These are phyloP conservation scores for Fusarium sp. DNA, from an alignment of 2,329 filamentous ascomycete species.

Conservation along the genomic window DNA sequence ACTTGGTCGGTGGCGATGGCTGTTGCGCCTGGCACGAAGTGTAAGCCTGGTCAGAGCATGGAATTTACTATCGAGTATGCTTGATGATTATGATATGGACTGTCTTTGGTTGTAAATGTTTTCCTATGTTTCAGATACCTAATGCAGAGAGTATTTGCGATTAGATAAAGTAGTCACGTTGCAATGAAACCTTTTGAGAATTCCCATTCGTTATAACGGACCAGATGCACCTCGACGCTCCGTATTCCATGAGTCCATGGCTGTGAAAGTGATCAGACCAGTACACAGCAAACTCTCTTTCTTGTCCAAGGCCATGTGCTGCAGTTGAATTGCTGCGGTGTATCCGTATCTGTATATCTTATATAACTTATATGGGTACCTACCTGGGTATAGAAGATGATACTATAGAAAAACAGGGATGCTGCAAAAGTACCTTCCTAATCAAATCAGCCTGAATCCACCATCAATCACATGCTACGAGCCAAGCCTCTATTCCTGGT, in stretches of 20 bases:
- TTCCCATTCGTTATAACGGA: neutral
- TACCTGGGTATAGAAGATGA: too few relatives aligned
- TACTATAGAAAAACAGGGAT: too few relatives aligned
- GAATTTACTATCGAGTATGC: conserved; percentile 35
- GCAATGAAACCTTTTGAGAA: neutral
- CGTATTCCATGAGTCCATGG: too few relatives aligned
- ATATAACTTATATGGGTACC: too few relatives aligned
- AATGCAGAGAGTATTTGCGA: conserved; percentile 1
- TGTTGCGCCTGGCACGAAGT: conserved; percentile 67
- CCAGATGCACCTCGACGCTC: too few relatives aligned
- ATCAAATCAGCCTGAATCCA: neutral
- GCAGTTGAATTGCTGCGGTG: too few relatives aligned
- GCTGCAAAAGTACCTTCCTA: too few relatives aligned
- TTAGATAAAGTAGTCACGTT: neutral
- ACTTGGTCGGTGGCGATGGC: conserved; percentile 62
- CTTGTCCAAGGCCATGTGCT: too few relatives aligned
- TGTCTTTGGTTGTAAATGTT: neutral
- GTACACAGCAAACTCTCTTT: too few relatives aligned
- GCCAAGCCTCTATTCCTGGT: neutral
- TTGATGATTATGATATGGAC: conserved; percentile 2
- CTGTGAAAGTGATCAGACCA: too few relatives aligned
- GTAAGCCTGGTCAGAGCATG: conserved; percentile 53
- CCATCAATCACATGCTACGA: neutral
- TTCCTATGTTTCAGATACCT: conserved; percentile 10
- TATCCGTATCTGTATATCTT: too few relatives aligned